Evolutionary conservation across 2,329 filamentous ascomycete genomes (phyloP).

Genomic region (Monilinia fructicola): DNA sequence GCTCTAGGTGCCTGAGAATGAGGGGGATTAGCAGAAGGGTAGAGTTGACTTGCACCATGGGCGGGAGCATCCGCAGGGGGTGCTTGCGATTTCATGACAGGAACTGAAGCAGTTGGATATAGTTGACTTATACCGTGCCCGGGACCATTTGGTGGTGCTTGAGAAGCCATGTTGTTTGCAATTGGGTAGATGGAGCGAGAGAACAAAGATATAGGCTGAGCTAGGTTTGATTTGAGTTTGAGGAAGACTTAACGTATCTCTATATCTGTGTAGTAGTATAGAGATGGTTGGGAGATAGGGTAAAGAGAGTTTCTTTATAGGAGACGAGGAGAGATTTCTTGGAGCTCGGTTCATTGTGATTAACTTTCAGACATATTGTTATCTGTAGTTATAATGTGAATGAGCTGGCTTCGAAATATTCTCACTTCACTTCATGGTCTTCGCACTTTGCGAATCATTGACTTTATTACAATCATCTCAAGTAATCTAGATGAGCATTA

Average conservation of each 20-base stretch:
- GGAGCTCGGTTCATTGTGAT: not conserved
- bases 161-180: not conserved
- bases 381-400: not conserved
- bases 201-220: too few species aligned
- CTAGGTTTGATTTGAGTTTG: not conserved
- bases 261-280: not conserved
- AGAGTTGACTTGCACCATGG: not conserved
- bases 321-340: accelerated
- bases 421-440: not conserved
- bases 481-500: not conserved
- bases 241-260: not conserved
- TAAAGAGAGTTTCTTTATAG: not conserved
- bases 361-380: not conserved
- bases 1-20: not conserved
- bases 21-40: not conserved
- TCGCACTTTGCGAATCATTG: not conserved
- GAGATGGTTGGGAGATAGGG: not conserved
- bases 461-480: not conserved
- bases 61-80: not conserved
- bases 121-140: conserved; percentile 6
- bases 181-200: too few species aligned
- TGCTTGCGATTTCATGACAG: not conserved
- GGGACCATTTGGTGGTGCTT: conserved; percentile 4
- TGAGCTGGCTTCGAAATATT: not conserved
- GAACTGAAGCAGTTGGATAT: not conserved